A percentile compares a stretch with the other conserved stretches of the same genome.
These are phyloP conservation scores for Discostella stelligeroides DNA, from an alignment of 108 stramenopile genomes.

Conservation along the genomic window DNA sequence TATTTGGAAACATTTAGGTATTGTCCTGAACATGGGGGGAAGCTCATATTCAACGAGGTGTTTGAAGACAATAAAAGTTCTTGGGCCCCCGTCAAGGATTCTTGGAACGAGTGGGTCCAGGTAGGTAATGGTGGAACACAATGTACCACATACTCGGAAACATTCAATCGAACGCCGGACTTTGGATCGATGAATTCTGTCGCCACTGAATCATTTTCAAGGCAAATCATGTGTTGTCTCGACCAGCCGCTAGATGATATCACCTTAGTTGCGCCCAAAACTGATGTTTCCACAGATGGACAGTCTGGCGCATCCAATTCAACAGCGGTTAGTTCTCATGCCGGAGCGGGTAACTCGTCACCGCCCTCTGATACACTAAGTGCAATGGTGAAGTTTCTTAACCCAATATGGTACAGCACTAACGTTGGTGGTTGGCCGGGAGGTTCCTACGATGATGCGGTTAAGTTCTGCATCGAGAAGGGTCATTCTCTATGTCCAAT, in stretches of 20 bases:
- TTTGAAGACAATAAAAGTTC: conserved; percentile 14
- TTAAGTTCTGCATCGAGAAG: conserved; percentile 12
- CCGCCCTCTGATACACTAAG: conserved; percentile 1
- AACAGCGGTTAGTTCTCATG: conserved; percentile 1
- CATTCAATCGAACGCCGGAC: conserved; percentile 5
- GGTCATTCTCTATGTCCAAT: conserved; percentile 15
- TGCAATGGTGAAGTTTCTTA: conserved; percentile 5
- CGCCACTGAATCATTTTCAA: conserved; percentile 21
- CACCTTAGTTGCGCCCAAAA: not conserved
- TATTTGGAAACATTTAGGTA: conserved; percentile 13
- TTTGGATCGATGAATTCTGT: not conserved
- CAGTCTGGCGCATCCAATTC: not conserved
- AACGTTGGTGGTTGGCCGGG: conserved; percentile 16
- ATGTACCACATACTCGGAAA: conserved; percentile 13
- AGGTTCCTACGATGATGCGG: conserved; percentile 15
- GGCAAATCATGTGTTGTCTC: conserved; percentile 36
- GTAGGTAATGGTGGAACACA: conserved; percentile 26
- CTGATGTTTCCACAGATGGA: not conserved
- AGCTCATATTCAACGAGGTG: conserved; percentile 22
- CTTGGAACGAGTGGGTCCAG: conserved; percentile 35
- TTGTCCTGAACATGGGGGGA: conserved; percentile 26
- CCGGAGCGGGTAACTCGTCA: conserved; percentile 15
- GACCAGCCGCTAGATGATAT: conserved; percentile 3
- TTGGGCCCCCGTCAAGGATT: conserved; percentile 31
- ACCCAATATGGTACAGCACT: conserved; percentile 17